phyloP scores from a whole-genome alignment of 163 green algal species.

The Dunaliella salina region DNA sequence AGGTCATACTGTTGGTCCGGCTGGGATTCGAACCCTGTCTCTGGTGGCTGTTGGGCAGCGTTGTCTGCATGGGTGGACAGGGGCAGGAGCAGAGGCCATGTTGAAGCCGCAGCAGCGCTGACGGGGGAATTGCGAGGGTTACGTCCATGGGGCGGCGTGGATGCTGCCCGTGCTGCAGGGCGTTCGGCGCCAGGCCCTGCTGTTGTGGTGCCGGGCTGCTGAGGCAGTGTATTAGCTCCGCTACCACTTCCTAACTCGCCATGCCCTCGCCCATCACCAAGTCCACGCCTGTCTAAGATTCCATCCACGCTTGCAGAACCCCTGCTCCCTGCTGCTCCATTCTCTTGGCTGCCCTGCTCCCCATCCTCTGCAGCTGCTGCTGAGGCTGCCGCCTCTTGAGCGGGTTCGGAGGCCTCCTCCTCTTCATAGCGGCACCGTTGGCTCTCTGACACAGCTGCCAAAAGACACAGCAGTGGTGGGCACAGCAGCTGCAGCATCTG shows the following conservation, averaged over 20 bases:
- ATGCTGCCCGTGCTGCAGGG: too few relatives aligned
- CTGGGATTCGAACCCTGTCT: too few relatives aligned
- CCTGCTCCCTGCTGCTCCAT: not conserved
- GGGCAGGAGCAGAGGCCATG: not conserved
- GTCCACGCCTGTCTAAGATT: not conserved
- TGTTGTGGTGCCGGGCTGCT: too few relatives aligned
- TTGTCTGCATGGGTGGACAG: not conserved
- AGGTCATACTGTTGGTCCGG: not conserved
- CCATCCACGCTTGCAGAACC: not conserved
- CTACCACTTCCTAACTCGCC: not conserved
- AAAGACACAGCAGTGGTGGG: not conserved
- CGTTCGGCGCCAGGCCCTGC: too few relatives aligned
- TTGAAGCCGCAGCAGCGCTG: not conserved
- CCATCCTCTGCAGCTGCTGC: not conserved
- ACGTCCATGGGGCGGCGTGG: too few relatives aligned
- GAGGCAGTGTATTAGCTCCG: too few relatives aligned
- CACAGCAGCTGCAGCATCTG: not conserved
- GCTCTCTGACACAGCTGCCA: slow-evolving; percentile 13
- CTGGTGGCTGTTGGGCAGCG: not conserved
- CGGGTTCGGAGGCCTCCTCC: slow-evolving; percentile 8
- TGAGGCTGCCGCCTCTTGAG: not conserved
- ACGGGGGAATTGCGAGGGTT: too few relatives aligned
- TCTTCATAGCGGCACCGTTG: slow-evolving; percentile 12
- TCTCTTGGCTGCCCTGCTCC: not conserved
- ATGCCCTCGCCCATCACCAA: not conserved